phyloP scores from a whole-genome alignment of 176 grass and related monocot species.

The Hyparrhenia diplandra region DNA sequence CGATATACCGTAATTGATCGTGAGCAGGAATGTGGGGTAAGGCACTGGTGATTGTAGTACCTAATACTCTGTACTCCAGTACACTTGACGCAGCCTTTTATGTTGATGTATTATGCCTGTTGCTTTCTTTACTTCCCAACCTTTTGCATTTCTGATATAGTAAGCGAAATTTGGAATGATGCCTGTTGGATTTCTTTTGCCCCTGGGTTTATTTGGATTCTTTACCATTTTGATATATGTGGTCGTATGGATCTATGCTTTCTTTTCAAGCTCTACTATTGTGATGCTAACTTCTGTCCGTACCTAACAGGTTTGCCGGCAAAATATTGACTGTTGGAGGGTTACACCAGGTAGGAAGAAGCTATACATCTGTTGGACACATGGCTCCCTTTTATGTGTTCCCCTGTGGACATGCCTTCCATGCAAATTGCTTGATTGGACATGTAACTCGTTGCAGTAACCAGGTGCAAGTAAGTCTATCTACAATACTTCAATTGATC shows the following conservation, averaged over 20 bases:
- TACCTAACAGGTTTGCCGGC: slow-evolving; percentile 54
- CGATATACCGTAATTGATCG: slow-evolving; percentile 87
- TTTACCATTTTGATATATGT: background rate
- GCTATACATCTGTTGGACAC: slow-evolving; percentile 67
- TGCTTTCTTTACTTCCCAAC: background rate
- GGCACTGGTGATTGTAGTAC: background rate
- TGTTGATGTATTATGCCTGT: background rate
- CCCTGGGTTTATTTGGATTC: background rate
- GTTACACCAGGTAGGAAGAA: slow-evolving; percentile 61
- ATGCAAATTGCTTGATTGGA: slow-evolving; percentile 86
- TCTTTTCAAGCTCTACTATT: background rate
- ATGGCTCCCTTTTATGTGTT: slow-evolving; percentile 97
- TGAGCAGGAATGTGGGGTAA: slow-evolving; percentile 91
- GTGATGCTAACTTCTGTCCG: slow-evolving; percentile 12
- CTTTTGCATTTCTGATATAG: background rate
- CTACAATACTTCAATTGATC: background rate
- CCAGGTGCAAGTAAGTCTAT: slow-evolving; percentile 56
- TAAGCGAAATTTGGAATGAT: background rate
- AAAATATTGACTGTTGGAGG: slow-evolving; percentile 91
- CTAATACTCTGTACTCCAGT: background rate
- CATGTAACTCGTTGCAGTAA: slow-evolving; percentile 78
- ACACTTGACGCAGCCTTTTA: background rate
- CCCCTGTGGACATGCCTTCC: slow-evolving; percentile 88
- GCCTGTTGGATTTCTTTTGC: background rate
- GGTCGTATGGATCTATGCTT: slow-evolving; percentile 1